Conservation (phyloP, 805 yeast genomes). For the Candida argentea region DNA sequence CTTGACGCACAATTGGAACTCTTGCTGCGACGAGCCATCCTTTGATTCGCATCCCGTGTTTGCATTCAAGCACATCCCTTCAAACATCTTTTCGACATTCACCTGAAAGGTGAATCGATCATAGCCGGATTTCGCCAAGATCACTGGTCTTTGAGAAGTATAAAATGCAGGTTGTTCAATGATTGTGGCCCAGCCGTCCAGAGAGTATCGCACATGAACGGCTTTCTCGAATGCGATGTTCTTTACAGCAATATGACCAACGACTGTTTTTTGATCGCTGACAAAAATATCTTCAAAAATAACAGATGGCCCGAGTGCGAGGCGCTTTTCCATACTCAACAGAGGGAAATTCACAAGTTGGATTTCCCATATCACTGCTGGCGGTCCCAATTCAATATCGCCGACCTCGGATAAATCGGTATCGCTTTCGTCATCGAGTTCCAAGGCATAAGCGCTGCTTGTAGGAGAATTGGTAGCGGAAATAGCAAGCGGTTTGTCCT, state of each 20-base stretch:
- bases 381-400: conserved; percentile 7
- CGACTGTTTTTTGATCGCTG: conserved; percentile 44
- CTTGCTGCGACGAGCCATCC: conserved; percentile 8
- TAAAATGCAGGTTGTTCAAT: conserved; percentile 58
- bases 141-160: conserved; percentile 43
- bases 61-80: conserved; percentile 14
- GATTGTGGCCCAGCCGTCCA: conserved; percentile 71
- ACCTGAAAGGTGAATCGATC: conserved; percentile 68
- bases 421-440: conserved; percentile 2
- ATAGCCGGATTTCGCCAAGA: conserved; percentile 39
- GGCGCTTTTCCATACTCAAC: conserved; percentile 36
- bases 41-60: conserved; percentile 1
- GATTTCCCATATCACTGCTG: conserved; percentile 34
- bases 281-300: conserved; percentile 59
- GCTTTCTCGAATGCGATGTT: conserved; percentile 61
- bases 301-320: conserved; percentile 30
- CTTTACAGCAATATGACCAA: conserved; percentile 72
- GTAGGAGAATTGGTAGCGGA: conserved; percentile 58
- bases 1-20: conserved; percentile 44
- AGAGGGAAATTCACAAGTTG: conserved; percentile 32
- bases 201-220: conserved; percentile 63
- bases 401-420: conserved; percentile 12
- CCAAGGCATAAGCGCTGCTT: conserved; percentile 4
- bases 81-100: conserved; percentile 34
- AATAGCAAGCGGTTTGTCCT: conserved; percentile 71